Conservation (phyloP, 2,329 filamentous ascomycete species). For the Capronia epimyces region DNA sequence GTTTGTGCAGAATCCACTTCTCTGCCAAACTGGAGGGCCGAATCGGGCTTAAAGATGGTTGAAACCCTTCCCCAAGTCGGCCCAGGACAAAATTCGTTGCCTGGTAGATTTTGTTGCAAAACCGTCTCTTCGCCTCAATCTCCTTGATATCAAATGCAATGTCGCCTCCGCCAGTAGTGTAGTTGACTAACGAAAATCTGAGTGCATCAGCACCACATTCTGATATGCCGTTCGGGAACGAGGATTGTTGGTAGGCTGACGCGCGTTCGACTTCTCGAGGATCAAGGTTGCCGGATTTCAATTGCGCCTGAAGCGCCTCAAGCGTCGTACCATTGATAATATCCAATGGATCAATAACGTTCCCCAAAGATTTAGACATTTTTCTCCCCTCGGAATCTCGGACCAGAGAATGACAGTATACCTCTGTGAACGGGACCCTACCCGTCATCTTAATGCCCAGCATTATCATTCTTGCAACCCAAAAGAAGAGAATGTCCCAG, state of each 20-base stretch:
- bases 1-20: constrained; percentile 46
- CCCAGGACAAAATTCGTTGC: constrained; percentile 86
- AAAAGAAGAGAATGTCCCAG: constrained; percentile 95
- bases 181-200: constrained; percentile 81
- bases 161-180: constrained; percentile 67
- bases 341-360: constrained; percentile 90
- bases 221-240: constrained; percentile 89
- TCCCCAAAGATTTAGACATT: constrained; percentile 95
- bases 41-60: constrained; percentile 34
- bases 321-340: constrained; percentile 83
- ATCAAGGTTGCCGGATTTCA: constrained; percentile 73
- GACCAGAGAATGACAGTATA: constrained; percentile 90
- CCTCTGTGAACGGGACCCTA: constrained; percentile 84
- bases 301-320: constrained; percentile 72
- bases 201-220: constrained; percentile 90
- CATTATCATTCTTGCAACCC: constrained; percentile 94
- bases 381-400: constrained; percentile 91
- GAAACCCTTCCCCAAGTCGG: constrained; percentile 44
- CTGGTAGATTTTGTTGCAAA: constrained; percentile 98
- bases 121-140: constrained; percentile 86
- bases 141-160: constrained; percentile 68
- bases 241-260: constrained; percentile 85
- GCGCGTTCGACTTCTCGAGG: constrained; percentile 78
- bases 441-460: constrained; percentile 86
- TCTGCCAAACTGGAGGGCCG: constrained; percentile 38